Conservation (phyloP, 2,329 filamentous ascomycete species). For the Paracoccidioides brasiliensis region DNA sequence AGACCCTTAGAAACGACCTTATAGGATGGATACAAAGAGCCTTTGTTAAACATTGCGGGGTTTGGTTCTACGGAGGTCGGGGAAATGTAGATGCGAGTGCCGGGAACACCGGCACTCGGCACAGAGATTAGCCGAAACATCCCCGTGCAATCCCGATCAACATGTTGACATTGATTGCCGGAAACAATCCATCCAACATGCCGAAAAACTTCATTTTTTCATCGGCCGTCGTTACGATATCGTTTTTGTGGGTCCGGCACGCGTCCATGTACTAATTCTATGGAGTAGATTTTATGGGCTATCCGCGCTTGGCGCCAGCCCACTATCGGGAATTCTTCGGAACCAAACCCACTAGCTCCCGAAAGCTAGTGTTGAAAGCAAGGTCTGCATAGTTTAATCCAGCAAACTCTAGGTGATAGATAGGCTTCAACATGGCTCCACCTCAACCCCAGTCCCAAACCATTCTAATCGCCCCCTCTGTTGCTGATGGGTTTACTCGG, state of each 20-base stretch:
- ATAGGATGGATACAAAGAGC: too few species aligned
- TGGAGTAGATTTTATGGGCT: too few species aligned
- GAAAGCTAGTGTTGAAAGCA: background rate
- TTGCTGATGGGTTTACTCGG: conserved; percentile 36
- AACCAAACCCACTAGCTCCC: too few species aligned
- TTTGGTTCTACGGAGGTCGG: too few species aligned
- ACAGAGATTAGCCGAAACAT: background rate
- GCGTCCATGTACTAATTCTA: too few species aligned
- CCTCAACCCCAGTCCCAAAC: background rate
- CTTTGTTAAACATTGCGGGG: too few species aligned
- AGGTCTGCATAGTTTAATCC: background rate
- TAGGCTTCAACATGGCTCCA: background rate
- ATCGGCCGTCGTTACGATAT: background rate
- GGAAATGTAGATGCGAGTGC: background rate
- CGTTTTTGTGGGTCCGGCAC: background rate
- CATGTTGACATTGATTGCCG: background rate
- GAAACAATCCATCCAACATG: background rate
- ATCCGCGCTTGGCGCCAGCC: too few species aligned
- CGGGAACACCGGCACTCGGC: background rate
- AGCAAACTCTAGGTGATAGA: background rate
- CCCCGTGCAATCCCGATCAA: background rate
- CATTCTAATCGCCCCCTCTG: conserved; percentile 13
- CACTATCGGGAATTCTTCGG: too few species aligned
- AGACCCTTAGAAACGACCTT: too few species aligned
- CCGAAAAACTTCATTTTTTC: background rate